Conservation (phyloP, 495 filamentous ascomycete species). For the Friedmanniomyces simplex region DNA sequence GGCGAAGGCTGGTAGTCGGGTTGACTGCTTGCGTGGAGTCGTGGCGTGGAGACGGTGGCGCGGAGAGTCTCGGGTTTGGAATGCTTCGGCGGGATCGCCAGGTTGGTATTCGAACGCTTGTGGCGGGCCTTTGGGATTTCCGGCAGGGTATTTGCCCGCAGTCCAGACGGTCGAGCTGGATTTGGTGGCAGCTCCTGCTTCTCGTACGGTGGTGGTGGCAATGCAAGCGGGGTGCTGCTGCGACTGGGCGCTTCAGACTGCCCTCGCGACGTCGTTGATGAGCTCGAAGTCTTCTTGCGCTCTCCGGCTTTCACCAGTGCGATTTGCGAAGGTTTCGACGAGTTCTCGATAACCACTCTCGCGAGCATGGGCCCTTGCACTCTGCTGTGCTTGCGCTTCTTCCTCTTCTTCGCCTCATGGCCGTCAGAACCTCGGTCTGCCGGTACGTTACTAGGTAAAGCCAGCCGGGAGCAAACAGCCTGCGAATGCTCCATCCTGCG, state of each 20-base stretch:
- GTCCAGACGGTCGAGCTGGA: no score
- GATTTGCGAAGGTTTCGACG: constrained; percentile 14
- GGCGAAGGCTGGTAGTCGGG: background rate
- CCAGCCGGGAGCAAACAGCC: background rate
- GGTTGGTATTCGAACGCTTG: no score
- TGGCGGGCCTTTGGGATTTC: no score
- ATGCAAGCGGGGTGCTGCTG: background rate
- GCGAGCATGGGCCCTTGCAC: constrained; percentile 8
- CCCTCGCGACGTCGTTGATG: background rate
- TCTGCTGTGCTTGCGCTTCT: background rate
- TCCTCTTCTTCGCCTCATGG: background rate
- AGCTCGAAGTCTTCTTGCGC: background rate
- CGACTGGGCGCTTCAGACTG: background rate
- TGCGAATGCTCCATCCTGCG: constrained; percentile 18
- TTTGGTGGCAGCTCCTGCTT: background rate
- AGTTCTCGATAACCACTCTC: constrained; percentile 13
- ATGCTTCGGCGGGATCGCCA: no score
- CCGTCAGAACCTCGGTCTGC: constrained; percentile 6
- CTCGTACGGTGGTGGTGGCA: constrained; percentile 10
- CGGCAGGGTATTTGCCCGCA: no score
- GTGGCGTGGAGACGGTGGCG: constrained; percentile 3
- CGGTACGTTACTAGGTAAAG: constrained; percentile 9
- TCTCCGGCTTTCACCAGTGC: constrained; percentile 18
- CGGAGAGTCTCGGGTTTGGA: background rate
- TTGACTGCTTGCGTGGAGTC: background rate